Conservation (phyloP, 78 protist species). For the Dictyostelium brefeldianum region DNA sequence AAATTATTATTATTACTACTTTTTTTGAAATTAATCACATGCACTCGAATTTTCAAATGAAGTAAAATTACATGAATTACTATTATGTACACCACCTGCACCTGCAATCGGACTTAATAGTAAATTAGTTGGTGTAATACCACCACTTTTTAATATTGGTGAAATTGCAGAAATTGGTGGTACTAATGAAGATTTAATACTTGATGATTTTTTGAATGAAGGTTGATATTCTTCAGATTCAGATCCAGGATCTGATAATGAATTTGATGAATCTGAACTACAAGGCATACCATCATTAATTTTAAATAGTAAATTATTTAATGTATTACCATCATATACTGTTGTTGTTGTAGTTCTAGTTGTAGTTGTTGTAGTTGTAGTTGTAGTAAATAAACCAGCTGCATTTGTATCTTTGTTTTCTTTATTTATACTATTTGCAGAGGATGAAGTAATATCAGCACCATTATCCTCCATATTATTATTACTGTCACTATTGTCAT, state of each 20-base stretch:
- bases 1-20: too few species aligned
- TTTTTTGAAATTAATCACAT: too few species aligned
- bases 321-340: background rate
- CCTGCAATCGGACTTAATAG: too few species aligned
- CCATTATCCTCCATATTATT: background rate
- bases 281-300: background rate
- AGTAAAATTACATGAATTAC: too few species aligned
- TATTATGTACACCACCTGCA: too few species aligned
- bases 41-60: too few species aligned
- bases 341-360: background rate
- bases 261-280: constrained; percentile 14
- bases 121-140: too few species aligned
- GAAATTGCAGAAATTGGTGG: background rate
- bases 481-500: background rate
- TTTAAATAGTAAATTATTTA: background rate
- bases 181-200: background rate
- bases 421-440: too few species aligned
- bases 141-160: background rate
- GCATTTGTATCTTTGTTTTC: too few species aligned
- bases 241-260: background rate
- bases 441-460: background rate
- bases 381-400: background rate
- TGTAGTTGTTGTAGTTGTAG: background rate
- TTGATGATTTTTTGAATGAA: background rate
- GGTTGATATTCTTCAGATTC: background rate